Base-by-base conservation (phyloP, 2,329 filamentous ascomycete species). In the Clarireedia sp. region DNA sequence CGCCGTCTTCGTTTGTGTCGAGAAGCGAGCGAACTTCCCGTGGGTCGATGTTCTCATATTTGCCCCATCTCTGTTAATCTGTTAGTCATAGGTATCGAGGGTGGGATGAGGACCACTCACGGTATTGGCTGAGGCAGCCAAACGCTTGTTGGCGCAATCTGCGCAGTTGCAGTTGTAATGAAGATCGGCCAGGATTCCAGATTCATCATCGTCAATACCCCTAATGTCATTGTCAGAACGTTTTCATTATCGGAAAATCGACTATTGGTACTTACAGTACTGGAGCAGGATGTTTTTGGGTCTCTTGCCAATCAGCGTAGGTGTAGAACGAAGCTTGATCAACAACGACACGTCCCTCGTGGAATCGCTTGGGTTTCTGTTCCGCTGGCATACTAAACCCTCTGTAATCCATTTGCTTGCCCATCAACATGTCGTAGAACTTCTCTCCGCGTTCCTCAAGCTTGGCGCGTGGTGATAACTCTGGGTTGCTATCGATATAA, bases 381-480 rank as follows among this genome's bases (percentile, higher is more conserved):
- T 59, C 57, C 12, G 52, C 61, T 5, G 56, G 41, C 60, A 63
- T 60, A 9, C 58, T 62, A 53, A 57, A 63, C 3, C 61, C 61
- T 48, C 61, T 58, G 45, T 63, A 63, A 33, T 63, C 61, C 61
- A 62, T 63, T 36, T 63, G 61, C 46, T 57, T 61, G 12, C 61
- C 61, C 46, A 59, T 54, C 38, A 63, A 49, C 43, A 62, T 59
- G n/a, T 49, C 57, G 26, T 63, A 63, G 48, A 63, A 64, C 43
- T 60, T 61, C 53, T 63, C 60, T 0, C 62, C 61, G 14, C 63
- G 51, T 5, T 58, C 59, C 45, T 58, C 59, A n/a, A 66, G 54
- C 36, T 55, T 58, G 45, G 51, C 44, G 48, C 58, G 33, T 50
- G 59, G 59, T 16, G 58, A 58, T 23, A 61, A 14, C n/a, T 58